Evolutionary conservation across 164 flowering plant genomes (phyloP), one percentile per base, ranked within the genome.

Genomic region (Aristolochia contorta): DNA sequence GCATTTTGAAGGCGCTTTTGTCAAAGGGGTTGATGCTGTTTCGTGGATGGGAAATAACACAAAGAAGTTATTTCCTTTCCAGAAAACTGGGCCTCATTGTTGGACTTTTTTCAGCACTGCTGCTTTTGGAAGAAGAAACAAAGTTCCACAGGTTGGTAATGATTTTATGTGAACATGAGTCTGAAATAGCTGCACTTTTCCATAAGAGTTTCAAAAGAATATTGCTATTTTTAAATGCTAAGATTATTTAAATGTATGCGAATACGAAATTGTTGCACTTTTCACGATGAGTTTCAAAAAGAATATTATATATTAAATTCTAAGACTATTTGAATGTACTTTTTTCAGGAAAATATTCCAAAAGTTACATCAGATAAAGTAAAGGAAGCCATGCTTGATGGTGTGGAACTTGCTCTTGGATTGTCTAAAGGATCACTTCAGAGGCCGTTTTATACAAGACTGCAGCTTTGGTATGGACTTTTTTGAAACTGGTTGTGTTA

Each of bases 1-100:
- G 65, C 75, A 80, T 27, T 87, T 93, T 67, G 96, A 86, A 74
- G 98, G 98, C 62, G 98, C 98, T 56, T 93, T 93, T 82, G 92
- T 93, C 5, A 78, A 81, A 76, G 98, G 94, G 37, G 73, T 87
- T 66, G 90, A 87, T 73, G 73, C 97, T 43, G 32, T 90, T 52
- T 93, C 98, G 54, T 93, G 98, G 98, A 87, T 93, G 96, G 96
- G 75, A 53, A 86, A 93, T 75, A 93, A 90, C 72, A 80, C 94
- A 6, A 70, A 66, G 68, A 93, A 93, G 77, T 74, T 93, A 30
- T 67, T 67, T 45, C 64, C 70, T 56, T 65, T 75, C n/a, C 64
- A 63, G 55, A 74, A 61, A 37, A 61, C 58, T 62, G 80, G 79
- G 22, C 96, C 89, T 65, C 78, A 86, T 12, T 87, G 97, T 72